These are phyloP conservation scores for Botrytis fragariae DNA, from an alignment of 2,329 filamentous ascomycete species.

Conservation along the genomic window DNA sequence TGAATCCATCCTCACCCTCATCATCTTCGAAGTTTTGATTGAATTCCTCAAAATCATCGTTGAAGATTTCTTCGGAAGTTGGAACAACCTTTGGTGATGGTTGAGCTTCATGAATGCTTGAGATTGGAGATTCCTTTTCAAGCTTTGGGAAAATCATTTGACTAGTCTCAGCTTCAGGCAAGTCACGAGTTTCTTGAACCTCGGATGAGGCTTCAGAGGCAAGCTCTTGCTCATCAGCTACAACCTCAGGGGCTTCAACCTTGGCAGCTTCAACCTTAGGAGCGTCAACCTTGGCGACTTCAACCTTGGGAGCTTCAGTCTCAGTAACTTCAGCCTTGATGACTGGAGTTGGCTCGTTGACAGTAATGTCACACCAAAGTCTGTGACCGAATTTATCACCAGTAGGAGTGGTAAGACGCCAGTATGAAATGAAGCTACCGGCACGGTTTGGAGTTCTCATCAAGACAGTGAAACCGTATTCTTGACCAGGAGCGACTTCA, in stretches of 20 bases:
- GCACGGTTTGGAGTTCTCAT: conserved; percentile 76
- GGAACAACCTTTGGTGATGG: conserved; percentile 47
- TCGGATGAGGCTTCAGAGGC: background rate
- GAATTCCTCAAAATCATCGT: conserved; percentile 47
- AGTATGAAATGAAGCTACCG: conserved; percentile 89
- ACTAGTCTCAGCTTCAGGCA: conserved; percentile 45
- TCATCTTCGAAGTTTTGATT: conserved; percentile 55
- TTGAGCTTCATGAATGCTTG: conserved; percentile 66
- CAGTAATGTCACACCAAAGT: conserved; percentile 89
- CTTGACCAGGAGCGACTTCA: conserved; percentile 69
- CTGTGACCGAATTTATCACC: conserved; percentile 87
- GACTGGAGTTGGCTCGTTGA: conserved; percentile 45
- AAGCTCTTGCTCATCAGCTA: background rate
- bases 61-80: conserved; percentile 39
- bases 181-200: background rate
- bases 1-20: conserved; percentile 69
- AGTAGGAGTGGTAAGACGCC: conserved; percentile 81
- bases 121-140: conserved; percentile 84
- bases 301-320: background rate
- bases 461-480: conserved; percentile 76
- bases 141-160: conserved; percentile 97
- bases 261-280: background rate
- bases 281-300: background rate
- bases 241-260: background rate
- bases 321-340: conserved; percentile 30